Base-by-base conservation (phyloP, 2,329 filamentous ascomycete genomes). In the Colletotrichum filicis region DNA sequence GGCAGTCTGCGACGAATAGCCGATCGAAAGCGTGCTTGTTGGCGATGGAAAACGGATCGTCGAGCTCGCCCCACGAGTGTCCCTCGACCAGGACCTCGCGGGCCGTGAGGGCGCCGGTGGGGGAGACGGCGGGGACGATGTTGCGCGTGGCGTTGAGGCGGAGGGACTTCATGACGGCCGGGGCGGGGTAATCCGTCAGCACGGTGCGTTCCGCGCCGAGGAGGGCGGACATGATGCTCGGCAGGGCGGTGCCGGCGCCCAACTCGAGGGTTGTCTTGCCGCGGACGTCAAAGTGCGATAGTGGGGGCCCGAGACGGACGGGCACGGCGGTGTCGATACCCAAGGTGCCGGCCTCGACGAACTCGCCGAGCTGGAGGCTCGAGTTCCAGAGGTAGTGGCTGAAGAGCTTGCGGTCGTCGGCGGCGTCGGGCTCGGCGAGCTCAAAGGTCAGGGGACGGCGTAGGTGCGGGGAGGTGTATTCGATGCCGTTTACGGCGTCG, bases 301-400 rank as follows among this genome's bases (percentile, higher is more conserved):
- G 28, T 9, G 76, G 60, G 1, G 77, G 75, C 8, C 66, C 74
- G 19, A 71, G 30, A 12, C 49, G n/a, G 30, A 42, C 26, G 12
- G 59, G 55, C 16, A 72, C 62, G 30, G 58, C 53, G 11, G 61
- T 56, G 11, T 65, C 66, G 7, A 80, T 56, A 16, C 76, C 76
- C 26, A 88, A 76, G 6, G 85, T 82, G 55, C 85, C 86, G 8
- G 84, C 84, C 79, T 91, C 89, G 68, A 91, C 82, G 32, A 90
- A 82, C 80, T 90, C 89, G 9, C 87, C 88, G 1, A 90, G 83
- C 75, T 89, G 80, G 60, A 91, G 80, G 22, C 85, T 87, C 7
- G 92, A 86, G 81, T 95, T 95, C 92, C 92, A 95, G 30, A 94
- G 82, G 80, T 92, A 94, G 79, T 95, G 92, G 74, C 91, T 90